Percentiles rank a stretch among this genome's conserved stretches.
Evolutionary conservation across 2,329 filamentous ascomycete genomes (phyloP).

Genomic region (Simplicillium aogashimaense): DNA sequence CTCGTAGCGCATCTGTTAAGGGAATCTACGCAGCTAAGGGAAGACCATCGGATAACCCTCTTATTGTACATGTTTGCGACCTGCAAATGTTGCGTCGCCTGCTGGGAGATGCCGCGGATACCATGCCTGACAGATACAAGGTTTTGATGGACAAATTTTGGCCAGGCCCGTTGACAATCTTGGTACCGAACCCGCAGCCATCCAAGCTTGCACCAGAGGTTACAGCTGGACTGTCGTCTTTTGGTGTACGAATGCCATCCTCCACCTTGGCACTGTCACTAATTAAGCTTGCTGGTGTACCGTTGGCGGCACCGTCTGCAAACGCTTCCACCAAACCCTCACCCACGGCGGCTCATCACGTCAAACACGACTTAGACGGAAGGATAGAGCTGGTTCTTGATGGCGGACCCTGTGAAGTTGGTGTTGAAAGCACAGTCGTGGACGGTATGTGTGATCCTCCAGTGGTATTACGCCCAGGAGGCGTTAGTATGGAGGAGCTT

Average conservation of each 20-base stretch:
- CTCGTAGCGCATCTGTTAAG: slow-evolving; percentile 68
- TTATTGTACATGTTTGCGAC: slow-evolving; percentile 87
- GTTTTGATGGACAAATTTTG: slow-evolving; percentile 76
- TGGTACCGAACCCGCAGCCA: slow-evolving; percentile 64
- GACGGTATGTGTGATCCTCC: slow-evolving; percentile 79
- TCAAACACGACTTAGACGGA: slow-evolving; percentile 72
- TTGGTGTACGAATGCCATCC: slow-evolving; percentile 83
- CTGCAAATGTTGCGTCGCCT: slow-evolving; percentile 62
- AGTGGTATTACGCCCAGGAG: slow-evolving; percentile 74
- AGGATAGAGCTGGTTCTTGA: slow-evolving; percentile 82
- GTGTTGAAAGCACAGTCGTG: slow-evolving; percentile 94
- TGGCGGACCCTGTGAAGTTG: slow-evolving; percentile 76
- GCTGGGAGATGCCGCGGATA: slow-evolving; percentile 31
- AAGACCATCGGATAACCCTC: slow-evolving; percentile 83
- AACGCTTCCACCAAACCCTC: slow-evolving; percentile 92
- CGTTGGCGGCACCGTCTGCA: slow-evolving; percentile 84
- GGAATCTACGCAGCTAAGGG: slow-evolving; percentile 93
- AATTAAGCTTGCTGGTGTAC: slow-evolving; percentile 68
- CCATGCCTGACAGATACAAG: slow-evolving; percentile 65
- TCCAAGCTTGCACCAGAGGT: slow-evolving; percentile 80
- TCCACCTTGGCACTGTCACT: slow-evolving; percentile 77
- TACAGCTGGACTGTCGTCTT: slow-evolving; percentile 73
- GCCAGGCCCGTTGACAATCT: slow-evolving; percentile 88
- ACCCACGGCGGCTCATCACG: slow-evolving; percentile 83
- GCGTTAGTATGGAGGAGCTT: slow-evolving; percentile 74